Conservation (phyloP, 345 rosid species). For the Corchorus capsularis region DNA sequence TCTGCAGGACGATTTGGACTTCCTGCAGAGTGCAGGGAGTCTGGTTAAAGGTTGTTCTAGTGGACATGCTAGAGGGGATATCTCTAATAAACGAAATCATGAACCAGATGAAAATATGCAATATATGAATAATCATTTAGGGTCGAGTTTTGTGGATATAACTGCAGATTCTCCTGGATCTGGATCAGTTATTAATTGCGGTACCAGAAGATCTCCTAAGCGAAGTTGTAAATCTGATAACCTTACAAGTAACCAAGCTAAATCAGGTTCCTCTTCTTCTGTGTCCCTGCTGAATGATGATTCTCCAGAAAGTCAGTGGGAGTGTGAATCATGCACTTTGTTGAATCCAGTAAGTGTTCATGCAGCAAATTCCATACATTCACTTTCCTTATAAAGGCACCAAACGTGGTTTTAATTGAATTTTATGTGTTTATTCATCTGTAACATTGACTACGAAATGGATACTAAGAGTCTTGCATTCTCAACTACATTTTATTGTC, state of each 20-base stretch:
- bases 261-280: slow-evolving; percentile 29
- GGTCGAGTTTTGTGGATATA: slow-evolving; percentile 41
- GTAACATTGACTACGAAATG: not conserved
- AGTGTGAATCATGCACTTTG: slow-evolving; percentile 72
- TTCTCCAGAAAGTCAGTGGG: slow-evolving; percentile 51
- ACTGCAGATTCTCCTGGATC: slow-evolving; percentile 27
- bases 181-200: slow-evolving; percentile 18
- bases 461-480: not conserved
- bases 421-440: not conserved
- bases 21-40: slow-evolving; percentile 29
- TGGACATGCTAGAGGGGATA: slow-evolving; percentile 14
- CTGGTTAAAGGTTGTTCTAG: slow-evolving; percentile 22
- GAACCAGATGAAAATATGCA: slow-evolving; percentile 27
- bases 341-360: slow-evolving; percentile 71
- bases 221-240: slow-evolving; percentile 39
- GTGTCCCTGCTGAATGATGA: slow-evolving; percentile 24
- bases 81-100: slow-evolving; percentile 49
- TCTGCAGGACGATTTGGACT: slow-evolving; percentile 27
- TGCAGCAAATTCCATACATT: not conserved
- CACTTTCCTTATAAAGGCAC: not conserved
- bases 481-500: not conserved
- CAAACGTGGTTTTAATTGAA: not conserved
- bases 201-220: slow-evolving; percentile 35
- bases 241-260: slow-evolving; percentile 12
- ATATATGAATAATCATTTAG: slow-evolving; percentile 24